Evolutionary conservation across 257 asterid genomes (phyloP), one percentile per base, ranked within the genome.

Genomic region (Scutellaria barbata): DNA sequence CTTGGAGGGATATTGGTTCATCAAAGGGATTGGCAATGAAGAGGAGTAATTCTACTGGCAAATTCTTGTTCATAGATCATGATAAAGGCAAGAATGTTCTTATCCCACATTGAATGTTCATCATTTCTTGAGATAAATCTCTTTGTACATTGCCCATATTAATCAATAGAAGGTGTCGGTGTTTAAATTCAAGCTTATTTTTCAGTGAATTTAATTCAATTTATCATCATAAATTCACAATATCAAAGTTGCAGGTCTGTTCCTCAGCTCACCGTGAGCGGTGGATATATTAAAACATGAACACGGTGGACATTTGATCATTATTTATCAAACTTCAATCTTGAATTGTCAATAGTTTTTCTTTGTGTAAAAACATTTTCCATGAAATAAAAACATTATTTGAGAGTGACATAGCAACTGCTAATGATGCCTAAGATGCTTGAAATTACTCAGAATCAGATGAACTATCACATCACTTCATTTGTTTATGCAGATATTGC

Each of bases 21-120:
- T 77, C 83, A 2, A 30, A 30, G 35, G 35, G 35, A 30, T 6
- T 14, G 20, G 57, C 10, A 11, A 41, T 82, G 55, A 80, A 78
- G 81, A 81, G 89, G 56, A 82, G 82, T 61, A 57, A 72, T 67
- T 89, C 89, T 5, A 77, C 85, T 1, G 87, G 84, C 45, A 71
- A 82, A 79, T 67, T 66, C 33, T 37, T 35, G 70, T 70, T 83
- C 43, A 50, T 56, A 58, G 65, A 62, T 47, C 74, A 73, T 63
- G 82, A 73, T 11, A 79, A 62, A 60, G 83, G 82, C 74, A 74
- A 73, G 80, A 73, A 33, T 60, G 69, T 43, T 64, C 0, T 66
- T 17, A 61, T 70, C 65, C 80, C 48, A 10, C 55, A 25, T 61
- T 83, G 82, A 81, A 60, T 51, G 7, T 71, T 11, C 66, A 60